A percentile compares a stretch with the other conserved stretches of the same genome.
Conservation (phyloP, 495 filamentous ascomycete species). For the Polyplosphaeria fusca region DNA sequence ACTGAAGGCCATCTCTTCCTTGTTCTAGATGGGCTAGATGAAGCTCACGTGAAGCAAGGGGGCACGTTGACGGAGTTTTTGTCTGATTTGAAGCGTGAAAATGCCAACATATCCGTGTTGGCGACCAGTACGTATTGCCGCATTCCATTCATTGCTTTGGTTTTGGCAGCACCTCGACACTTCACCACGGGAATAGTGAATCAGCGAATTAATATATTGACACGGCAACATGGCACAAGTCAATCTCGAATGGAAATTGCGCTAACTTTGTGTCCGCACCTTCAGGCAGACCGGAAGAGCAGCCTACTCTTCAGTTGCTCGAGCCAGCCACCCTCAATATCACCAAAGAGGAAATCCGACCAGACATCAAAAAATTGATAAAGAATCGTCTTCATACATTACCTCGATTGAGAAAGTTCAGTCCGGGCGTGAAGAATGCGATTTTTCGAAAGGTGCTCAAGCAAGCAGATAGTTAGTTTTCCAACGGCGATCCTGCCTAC, state of each 20-base stretch:
- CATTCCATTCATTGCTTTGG: too few relatives aligned
- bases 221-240: too few relatives aligned
- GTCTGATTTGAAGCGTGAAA: not conserved
- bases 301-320: not conserved
- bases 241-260: too few relatives aligned
- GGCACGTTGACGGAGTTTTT: not conserved
- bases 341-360: slow-evolving; percentile 22
- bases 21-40: slow-evolving; percentile 9
- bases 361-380: slow-evolving; percentile 23
- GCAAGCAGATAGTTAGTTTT: slow-evolving; percentile 3
- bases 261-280: too few relatives aligned
- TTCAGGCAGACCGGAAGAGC: not conserved
- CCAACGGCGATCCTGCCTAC: not conserved
- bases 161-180: too few relatives aligned
- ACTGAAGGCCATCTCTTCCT: not conserved
- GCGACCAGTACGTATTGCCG: not conserved
- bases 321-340: not conserved
- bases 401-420: slow-evolving; percentile 20
- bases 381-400: slow-evolving; percentile 23
- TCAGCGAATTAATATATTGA: too few relatives aligned
- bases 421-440: not conserved
- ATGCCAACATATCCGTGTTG: not conserved
- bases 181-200: too few relatives aligned
- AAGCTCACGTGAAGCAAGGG: not conserved
- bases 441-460: not conserved